Evolutionary conservation across 148 eudicot genomes (phyloP), one percentile per base, ranked within the genome.

Genomic region (Fagopyrum esculentum): DNA sequence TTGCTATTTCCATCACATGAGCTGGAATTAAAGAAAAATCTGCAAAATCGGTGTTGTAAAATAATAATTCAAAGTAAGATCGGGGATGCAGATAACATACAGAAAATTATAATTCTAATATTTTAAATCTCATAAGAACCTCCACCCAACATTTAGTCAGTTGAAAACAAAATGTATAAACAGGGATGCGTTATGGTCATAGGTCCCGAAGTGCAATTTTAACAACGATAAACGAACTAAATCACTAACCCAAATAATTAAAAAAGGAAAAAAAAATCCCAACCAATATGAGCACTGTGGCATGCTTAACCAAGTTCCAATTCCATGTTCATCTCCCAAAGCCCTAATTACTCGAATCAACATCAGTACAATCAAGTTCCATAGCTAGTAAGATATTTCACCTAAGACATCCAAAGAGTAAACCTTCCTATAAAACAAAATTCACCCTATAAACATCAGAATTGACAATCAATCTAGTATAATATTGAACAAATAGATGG

Each of bases 1-100:
- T 84, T 46, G 82, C 51, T 77, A 86, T 73, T 81, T 94, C 98
- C 98, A 94, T 94, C 73, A 57, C 85, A 89, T 83, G 78, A 77
- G 78, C 80, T 75, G 68, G 79, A 55, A 64, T 49, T 64, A 29
- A 78, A 75, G 44, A 46, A 44, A 68, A 49, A 30, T 73, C 92
- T 85, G 88, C 79, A 85, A 66, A 40, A 5, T 40, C 43, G 2
- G 6, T 12, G 22, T 40, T 11, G 71, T 66, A 66, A 66, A 8
- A 43, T 40, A 3, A 3, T 46, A 40, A 13, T 40, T 43, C 4
- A 40, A 66, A 66, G 17, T 66, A 17, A 66, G 30, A 66, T 6
- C 6, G 22, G 45, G 30, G 47, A 40, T 66, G 35, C 15, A 66
- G 40, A 66, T 15, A 13, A 35, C 17, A 66, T 35, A 40, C 71